These are phyloP conservation scores for Penicillium bovifimosum DNA, from an alignment of 495 filamentous ascomycete species.

Conservation along the genomic window DNA sequence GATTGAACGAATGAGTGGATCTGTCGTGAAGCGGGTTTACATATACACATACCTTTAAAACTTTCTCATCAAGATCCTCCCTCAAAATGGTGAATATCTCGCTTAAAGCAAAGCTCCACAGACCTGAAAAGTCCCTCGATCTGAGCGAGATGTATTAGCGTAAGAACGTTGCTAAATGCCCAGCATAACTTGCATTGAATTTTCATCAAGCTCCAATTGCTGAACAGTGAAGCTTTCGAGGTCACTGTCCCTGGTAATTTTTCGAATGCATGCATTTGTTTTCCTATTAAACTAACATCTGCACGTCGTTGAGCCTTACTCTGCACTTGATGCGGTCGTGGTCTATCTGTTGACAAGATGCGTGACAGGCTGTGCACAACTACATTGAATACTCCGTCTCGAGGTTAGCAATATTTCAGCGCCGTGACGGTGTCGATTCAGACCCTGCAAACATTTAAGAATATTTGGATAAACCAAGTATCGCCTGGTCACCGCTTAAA, in stretches of 20 bases:
- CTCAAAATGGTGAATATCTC: conserved; percentile 6
- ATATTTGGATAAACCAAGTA: too few species aligned
- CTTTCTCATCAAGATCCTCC: conserved; percentile 8
- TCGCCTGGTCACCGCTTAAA: too few species aligned
- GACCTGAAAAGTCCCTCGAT: background rate
- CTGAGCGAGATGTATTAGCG: background rate
- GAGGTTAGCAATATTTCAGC: too few species aligned
- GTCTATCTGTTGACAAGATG: too few species aligned
- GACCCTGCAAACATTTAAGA: too few species aligned
- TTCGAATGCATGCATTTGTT: too few species aligned
- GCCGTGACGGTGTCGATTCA: too few species aligned
- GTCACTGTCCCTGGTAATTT: background rate
- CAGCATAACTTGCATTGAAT: background rate
- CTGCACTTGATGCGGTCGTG: too few species aligned
- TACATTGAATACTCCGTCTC: too few species aligned
- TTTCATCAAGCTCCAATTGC: background rate
- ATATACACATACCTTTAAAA: conserved; percentile 6
- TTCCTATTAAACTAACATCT: too few species aligned
- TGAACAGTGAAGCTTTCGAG: background rate
- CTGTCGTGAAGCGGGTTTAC: background rate
- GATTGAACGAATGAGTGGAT: background rate
- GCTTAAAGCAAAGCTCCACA: conserved; percentile 9
- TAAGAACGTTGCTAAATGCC: background rate
- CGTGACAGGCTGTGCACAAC: too few species aligned
- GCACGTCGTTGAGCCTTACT: too few species aligned